These are phyloP conservation scores for Zarea fungicola DNA, from an alignment of 2,329 filamentous ascomycete species.

Conservation along the genomic window DNA sequence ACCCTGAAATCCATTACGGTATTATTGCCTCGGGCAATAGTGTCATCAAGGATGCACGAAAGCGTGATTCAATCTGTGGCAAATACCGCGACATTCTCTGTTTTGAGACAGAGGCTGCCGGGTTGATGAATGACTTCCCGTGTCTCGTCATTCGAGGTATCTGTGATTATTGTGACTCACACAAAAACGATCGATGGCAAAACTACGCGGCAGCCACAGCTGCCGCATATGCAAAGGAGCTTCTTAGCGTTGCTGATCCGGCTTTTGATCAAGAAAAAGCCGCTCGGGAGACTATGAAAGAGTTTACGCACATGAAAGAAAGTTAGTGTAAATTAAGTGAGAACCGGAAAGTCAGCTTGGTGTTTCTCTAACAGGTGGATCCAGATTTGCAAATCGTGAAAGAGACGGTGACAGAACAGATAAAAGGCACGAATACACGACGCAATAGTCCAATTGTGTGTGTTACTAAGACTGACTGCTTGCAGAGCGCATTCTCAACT, in stretches of 20 bases:
- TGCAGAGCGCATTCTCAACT: background rate
- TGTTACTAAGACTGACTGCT: background rate
- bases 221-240: slow-evolving; percentile 18
- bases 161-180: slow-evolving; percentile 30
- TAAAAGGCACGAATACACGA: too few species aligned
- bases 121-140: slow-evolving; percentile 15
- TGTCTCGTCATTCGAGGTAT: slow-evolving; percentile 29
- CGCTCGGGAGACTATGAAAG: background rate
- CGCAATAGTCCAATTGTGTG: too few species aligned
- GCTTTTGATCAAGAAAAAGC: background rate
- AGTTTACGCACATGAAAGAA: background rate
- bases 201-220: slow-evolving; percentile 27
- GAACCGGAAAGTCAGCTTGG: too few species aligned
- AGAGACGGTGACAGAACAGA: too few species aligned
- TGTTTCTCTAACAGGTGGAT: too few species aligned
- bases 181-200: slow-evolving; percentile 31
- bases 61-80: background rate
- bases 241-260: slow-evolving; percentile 10
- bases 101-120: slow-evolving; percentile 23
- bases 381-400: too few species aligned
- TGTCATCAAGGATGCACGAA: background rate
- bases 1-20: background rate
- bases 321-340: too few species aligned
- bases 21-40: background rate
- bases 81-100: slow-evolving; percentile 3